phyloP scores from a whole-genome alignment of 2,329 filamentous ascomycete species.

The Trichoderma arundinaceum region DNA sequence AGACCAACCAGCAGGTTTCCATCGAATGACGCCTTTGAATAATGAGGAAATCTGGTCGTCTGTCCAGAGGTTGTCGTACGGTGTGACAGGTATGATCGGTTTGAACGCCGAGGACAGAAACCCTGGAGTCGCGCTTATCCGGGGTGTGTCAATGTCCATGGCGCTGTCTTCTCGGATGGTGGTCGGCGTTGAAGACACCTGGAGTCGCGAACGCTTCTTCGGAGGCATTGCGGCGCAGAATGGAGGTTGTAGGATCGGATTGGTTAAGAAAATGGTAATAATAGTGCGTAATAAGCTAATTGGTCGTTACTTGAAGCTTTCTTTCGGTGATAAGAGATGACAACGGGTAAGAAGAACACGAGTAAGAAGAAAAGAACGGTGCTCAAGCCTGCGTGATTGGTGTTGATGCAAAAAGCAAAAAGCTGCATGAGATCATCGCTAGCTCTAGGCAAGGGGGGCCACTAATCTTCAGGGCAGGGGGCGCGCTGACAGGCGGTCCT shows the following conservation, averaged over 20 bases:
- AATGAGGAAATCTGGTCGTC: slow-evolving; percentile 93
- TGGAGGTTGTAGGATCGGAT: not conserved
- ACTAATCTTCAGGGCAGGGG: slow-evolving; percentile 27
- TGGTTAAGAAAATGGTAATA: not conserved
- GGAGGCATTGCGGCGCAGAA: slow-evolving; percentile 63
- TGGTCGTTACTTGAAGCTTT: not conserved
- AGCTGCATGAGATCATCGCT: slow-evolving; percentile 31
- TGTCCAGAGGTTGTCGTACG: slow-evolving; percentile 77
- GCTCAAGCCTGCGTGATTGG: not conserved
- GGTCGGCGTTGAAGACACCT: slow-evolving; percentile 63
- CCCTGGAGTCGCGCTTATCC: slow-evolving; percentile 56
- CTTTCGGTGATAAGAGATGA: not conserved
- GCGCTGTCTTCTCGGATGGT: slow-evolving; percentile 61
- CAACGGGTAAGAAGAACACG: not conserved
- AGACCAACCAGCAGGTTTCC: slow-evolving; percentile 86
- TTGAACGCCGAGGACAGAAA: slow-evolving; percentile 35
- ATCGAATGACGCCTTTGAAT: slow-evolving; percentile 89
- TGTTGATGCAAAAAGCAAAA: slow-evolving; percentile 4
- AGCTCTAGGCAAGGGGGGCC: not conserved
- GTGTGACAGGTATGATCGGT: slow-evolving; percentile 34
- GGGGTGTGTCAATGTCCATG: slow-evolving; percentile 64
- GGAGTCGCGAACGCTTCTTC: slow-evolving; percentile 68
- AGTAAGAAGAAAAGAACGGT: not conserved
- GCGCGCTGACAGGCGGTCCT: not conserved
- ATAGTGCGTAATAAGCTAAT: not conserved